Base-by-base conservation (phyloP, 108 stramenopile genomes). In the Seminavis robusta region DNA sequence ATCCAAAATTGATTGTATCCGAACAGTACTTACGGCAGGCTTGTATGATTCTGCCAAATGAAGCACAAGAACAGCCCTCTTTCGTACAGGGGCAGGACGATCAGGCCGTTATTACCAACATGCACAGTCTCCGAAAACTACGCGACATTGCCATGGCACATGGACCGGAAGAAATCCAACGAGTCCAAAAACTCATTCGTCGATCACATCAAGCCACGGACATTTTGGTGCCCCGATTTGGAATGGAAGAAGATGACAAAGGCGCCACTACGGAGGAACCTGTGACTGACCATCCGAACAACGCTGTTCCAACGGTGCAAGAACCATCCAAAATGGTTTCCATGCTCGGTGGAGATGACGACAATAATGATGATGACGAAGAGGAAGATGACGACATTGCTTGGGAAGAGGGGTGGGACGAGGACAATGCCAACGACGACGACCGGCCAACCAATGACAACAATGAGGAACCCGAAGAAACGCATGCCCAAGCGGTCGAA, bases 221-320 rank as follows among this genome's bases (percentile, higher is more conserved):
- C 13, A 47, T 71, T 38, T 31, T 80, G 15, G 79, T 80, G 10
- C 79, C 79, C 3, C 56, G 79, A 13, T 20, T 80, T 17, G 73
- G 59, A 7, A 24, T 29, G 19, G 26, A 33, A 16, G n/a, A 30
- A 7, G 31, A 31, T 30, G 9, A 26, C 5, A 9, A 11, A 19
- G 15, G 5, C 4, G 17, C 33, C 4, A 33, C 10, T 7, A 19
- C 13, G 5, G 7, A 4, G 31, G 3, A 17, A 19, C 5, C 24
- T 6, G 48, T n/a, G 6, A 21, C 11, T 6, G 24, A 13, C 5
- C 25, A 26, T 26, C n/a, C 30, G 8, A 36, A 6, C 8, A 15
- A 19, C 15, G 33, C 15, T 34, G 33, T 3, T 15, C 15, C 11
- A 3, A 28, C 32, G 60, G 9, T 15, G 23, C 31, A 36, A 20